Percentiles rank a stretch among this genome's conserved stretches.
Evolutionary conservation across 2,329 filamentous ascomycete genomes (phyloP).

Genomic region (Penicillium sp.): DNA sequence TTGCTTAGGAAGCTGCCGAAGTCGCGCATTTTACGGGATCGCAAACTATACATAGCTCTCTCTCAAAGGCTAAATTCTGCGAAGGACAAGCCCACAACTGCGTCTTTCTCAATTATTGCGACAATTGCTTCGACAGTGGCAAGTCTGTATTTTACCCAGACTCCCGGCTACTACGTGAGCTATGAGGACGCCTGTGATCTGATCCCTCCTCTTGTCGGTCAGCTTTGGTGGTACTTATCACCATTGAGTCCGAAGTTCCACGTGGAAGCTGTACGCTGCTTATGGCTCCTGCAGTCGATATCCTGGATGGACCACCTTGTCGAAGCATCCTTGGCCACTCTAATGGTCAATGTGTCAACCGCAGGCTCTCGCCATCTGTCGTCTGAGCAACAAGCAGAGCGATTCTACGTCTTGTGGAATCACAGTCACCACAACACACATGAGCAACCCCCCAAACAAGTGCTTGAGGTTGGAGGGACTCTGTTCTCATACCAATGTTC

Average conservation of each 20-base stretch:
- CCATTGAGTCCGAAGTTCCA: slow-evolving; percentile 86
- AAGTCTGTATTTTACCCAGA: slow-evolving; percentile 38
- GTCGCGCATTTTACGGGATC: slow-evolving; percentile 35
- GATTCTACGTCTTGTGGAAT: slow-evolving; percentile 44
- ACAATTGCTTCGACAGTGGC: slow-evolving; percentile 50
- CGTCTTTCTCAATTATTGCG: slow-evolving; percentile 37
- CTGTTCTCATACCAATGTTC: slow-evolving; percentile 42
- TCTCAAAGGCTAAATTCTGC: slow-evolving; percentile 24
- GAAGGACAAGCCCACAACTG: slow-evolving; percentile 25
- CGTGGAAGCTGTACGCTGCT: slow-evolving; percentile 79
- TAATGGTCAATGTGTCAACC: slow-evolving; percentile 56
- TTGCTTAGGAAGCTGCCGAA: slow-evolving; percentile 41
- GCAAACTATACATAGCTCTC: slow-evolving; percentile 36
- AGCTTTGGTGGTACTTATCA: slow-evolving; percentile 76
- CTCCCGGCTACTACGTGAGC: slow-evolving; percentile 35
- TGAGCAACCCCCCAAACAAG: slow-evolving; percentile 36
- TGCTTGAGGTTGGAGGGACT: slow-evolving; percentile 28
- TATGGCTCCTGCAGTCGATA: slow-evolving; percentile 82
- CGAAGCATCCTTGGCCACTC: slow-evolving; percentile 69
- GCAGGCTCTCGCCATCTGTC: slow-evolving; percentile 28
- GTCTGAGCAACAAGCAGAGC: slow-evolving; percentile 36
- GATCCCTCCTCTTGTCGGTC: slow-evolving; percentile 63
- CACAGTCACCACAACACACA: slow-evolving; percentile 41
- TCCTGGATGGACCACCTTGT: slow-evolving; percentile 66
- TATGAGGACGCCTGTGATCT: slow-evolving; percentile 55